Evolutionary conservation across 176 grass and related monocot genomes (phyloP).

Genomic region (Guadua angustifolia): DNA sequence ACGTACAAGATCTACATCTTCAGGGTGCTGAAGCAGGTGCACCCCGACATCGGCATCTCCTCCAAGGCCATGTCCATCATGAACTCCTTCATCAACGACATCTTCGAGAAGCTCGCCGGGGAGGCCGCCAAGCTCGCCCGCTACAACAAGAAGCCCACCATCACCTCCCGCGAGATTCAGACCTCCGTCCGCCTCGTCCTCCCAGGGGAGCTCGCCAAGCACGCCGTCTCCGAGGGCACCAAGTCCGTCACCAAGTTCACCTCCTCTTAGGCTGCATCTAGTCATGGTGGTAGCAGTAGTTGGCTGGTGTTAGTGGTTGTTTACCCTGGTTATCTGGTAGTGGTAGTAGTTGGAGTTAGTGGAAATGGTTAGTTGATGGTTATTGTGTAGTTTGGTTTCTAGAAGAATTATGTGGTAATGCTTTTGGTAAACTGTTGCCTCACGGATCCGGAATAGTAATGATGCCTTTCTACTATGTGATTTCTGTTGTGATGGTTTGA

Average conservation of each 20-base stretch:
- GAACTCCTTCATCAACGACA: slow-evolving; percentile 93
- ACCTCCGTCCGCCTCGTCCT: too few relatives aligned
- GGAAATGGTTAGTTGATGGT: background rate
- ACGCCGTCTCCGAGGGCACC: slow-evolving; percentile 71
- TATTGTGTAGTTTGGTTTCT: background rate
- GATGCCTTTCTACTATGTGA: background rate
- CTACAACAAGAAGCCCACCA: too few relatives aligned
- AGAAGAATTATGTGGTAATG: background rate
- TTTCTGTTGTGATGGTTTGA: background rate
- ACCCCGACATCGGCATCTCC: slow-evolving; percentile 83
- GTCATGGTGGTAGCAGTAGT: background rate
- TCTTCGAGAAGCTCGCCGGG: slow-evolving; percentile 82
- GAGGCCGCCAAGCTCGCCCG: too few relatives aligned
- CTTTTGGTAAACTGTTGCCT: background rate
- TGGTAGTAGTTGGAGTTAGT: background rate
- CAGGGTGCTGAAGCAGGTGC: slow-evolving; percentile 89
- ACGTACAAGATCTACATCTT: slow-evolving; percentile 98
- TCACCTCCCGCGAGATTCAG: too few relatives aligned
- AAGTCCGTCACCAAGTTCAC: slow-evolving; percentile 84
- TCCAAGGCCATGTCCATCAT: slow-evolving; percentile 98
- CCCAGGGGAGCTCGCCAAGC: slow-evolving; percentile 64
- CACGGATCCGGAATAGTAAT: background rate
- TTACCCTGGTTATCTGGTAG: slow-evolving; percentile 1
- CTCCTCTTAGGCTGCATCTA: slow-evolving; percentile 26
- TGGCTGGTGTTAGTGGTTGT: background rate